phyloP scores from a whole-genome alignment of 306 rosid species.

The Prosopis cineraria region DNA sequence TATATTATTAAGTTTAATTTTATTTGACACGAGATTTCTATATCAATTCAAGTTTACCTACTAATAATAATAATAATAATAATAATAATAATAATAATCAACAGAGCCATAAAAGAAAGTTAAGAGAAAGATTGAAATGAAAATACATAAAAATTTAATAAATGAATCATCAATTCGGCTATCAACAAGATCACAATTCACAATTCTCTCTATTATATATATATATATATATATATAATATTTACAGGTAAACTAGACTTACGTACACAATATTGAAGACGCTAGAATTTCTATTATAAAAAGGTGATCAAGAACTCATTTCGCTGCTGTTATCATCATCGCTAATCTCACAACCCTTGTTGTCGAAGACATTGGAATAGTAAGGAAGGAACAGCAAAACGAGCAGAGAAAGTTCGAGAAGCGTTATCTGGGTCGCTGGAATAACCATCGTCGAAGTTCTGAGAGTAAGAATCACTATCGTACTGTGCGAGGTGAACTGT shows the following conservation, averaged over 20 bases:
- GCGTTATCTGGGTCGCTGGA: slow-evolving; percentile 50
- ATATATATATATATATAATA: background rate
- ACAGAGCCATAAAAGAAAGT: background rate
- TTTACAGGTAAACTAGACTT: background rate
- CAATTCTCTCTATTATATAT: too few species aligned
- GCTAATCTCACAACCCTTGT: background rate
- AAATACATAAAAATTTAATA: background rate
- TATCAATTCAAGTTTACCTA: too few species aligned
- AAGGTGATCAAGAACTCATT: slow-evolving; percentile 5
- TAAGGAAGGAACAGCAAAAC: slow-evolving; percentile 64
- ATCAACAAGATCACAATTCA: background rate
- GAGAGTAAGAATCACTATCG: slow-evolving; percentile 51
- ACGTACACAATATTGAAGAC: too few species aligned
- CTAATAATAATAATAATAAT: too few species aligned
- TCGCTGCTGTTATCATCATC: background rate
- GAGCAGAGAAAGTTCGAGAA: slow-evolving; percentile 64
- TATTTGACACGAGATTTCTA: too few species aligned
- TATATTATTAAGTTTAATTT: too few species aligned
- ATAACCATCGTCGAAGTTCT: slow-evolving; percentile 69
- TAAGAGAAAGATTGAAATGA: too few species aligned
- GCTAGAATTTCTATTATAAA: too few species aligned
- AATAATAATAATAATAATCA: too few species aligned
- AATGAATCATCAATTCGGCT: background rate
- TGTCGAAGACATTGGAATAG: too few species aligned
- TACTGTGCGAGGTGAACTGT: slow-evolving; percentile 47